Conservation (phyloP, 495 filamentous ascomycete species). For the Aspergillus kassunensis region DNA sequence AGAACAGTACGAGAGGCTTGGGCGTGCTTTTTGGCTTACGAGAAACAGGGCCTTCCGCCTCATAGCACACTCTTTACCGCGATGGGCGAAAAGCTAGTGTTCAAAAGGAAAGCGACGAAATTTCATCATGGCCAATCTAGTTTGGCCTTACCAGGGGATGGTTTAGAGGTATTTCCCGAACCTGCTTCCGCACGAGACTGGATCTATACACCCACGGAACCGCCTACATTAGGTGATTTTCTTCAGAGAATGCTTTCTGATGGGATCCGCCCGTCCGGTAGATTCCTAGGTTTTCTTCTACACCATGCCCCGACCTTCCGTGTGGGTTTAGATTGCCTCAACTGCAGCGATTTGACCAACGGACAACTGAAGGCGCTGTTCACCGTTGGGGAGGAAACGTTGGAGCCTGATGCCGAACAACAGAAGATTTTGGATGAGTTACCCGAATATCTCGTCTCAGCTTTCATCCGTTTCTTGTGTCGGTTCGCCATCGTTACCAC, state of each 20-base stretch:
- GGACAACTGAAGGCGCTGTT: conserved; percentile 32
- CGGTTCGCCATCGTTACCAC: conserved; percentile 17
- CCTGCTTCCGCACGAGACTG: conserved; percentile 54
- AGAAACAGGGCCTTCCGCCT: conserved; percentile 33
- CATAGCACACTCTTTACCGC: conserved; percentile 47
- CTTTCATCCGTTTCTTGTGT: conserved; percentile 49
- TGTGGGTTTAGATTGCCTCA: conserved; percentile 40
- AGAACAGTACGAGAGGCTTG: conserved; percentile 69
- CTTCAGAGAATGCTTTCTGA: conserved; percentile 50
- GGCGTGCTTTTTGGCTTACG: conserved; percentile 60
- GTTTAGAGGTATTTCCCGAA: conserved; percentile 51
- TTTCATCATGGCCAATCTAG: conserved; percentile 20
- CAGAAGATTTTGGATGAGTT: conserved; percentile 26
- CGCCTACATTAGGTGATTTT: conserved; percentile 53
- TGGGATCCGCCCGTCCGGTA: conserved; percentile 37
- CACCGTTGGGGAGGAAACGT: conserved; percentile 20
- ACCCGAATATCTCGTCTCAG: conserved; percentile 39
- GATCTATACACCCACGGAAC: conserved; percentile 52
- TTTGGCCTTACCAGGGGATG: conserved; percentile 55
- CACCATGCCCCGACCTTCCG: conserved; percentile 34
- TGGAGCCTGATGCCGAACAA: conserved; percentile 15
- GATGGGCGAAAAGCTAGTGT: conserved; percentile 59
- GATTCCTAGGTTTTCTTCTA: conserved; percentile 48
- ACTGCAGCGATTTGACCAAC: conserved; percentile 29
- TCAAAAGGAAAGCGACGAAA: conserved; percentile 28